Conservation (phyloP, 2,329 filamentous ascomycete species). For the Claviceps citrina region DNA sequence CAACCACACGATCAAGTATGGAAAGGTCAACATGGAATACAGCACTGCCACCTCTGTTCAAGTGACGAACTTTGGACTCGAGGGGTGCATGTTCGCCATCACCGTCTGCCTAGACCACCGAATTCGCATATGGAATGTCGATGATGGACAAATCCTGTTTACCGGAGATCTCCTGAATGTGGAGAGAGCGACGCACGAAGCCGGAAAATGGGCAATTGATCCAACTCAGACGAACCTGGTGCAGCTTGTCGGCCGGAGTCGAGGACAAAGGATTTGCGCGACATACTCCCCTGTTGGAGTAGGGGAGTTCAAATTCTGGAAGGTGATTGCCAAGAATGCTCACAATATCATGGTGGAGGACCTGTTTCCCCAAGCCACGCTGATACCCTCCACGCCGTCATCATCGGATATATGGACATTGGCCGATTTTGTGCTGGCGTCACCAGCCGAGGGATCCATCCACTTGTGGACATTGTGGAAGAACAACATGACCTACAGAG, state of each 20-base stretch:
- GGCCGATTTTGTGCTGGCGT: slow-evolving; percentile 55
- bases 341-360: slow-evolving; percentile 53
- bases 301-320: slow-evolving; percentile 92
- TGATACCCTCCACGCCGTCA: slow-evolving; percentile 55
- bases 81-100: slow-evolving; percentile 43
- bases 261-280: slow-evolving; percentile 44
- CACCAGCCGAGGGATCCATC: slow-evolving; percentile 36
- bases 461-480: slow-evolving; percentile 70
- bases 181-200: slow-evolving; percentile 48
- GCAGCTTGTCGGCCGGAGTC: slow-evolving; percentile 46
- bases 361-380: slow-evolving; percentile 42
- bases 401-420: slow-evolving; percentile 66
- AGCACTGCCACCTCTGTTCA: slow-evolving; percentile 51
- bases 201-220: slow-evolving; percentile 61
- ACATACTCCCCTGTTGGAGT: slow-evolving; percentile 79
- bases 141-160: slow-evolving; percentile 61
- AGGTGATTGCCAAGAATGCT: slow-evolving; percentile 47
- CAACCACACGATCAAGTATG: slow-evolving; percentile 47
- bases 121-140: slow-evolving; percentile 76
- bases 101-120: slow-evolving; percentile 82
- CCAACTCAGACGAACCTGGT: slow-evolving; percentile 65
- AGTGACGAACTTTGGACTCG: slow-evolving; percentile 34
- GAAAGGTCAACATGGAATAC: slow-evolving; percentile 49
- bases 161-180: slow-evolving; percentile 65
- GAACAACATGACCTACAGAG: slow-evolving; percentile 63